Evolutionary conservation across 1,139 yeast species (phyloP).

Genomic region (Geotrichum citri-aurantii): DNA sequence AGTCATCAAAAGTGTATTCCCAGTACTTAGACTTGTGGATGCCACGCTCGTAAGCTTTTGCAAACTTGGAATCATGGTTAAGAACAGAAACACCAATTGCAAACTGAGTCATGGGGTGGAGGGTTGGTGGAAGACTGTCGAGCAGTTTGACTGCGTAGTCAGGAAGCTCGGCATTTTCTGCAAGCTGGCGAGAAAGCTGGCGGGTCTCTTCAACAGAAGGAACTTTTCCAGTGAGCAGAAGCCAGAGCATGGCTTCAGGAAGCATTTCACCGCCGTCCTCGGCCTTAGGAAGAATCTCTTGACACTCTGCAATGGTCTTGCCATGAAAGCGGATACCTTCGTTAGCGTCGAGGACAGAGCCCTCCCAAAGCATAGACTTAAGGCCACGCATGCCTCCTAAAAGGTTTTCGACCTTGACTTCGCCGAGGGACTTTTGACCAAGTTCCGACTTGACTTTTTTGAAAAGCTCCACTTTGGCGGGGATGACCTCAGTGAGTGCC

Average conservation of each 20-base stretch:
- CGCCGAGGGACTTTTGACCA: constrained; percentile 38
- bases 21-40: constrained; percentile 84
- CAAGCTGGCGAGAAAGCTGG: constrained; percentile 74
- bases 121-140: constrained; percentile 74
- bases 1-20: constrained; percentile 89
- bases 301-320: constrained; percentile 48
- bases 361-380: constrained; percentile 49
- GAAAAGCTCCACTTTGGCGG: constrained; percentile 39
- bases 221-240: constrained; percentile 82
- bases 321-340: constrained; percentile 54
- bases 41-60: constrained; percentile 86
- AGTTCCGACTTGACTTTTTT: constrained; percentile 38
- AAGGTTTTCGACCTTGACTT: constrained; percentile 42
- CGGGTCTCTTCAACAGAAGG: constrained; percentile 74
- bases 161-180: constrained; percentile 77
- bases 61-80: constrained; percentile 85
- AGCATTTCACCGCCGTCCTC: constrained; percentile 48
- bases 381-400: constrained; percentile 56
- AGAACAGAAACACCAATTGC: constrained; percentile 89
- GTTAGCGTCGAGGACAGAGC: constrained; percentile 48
- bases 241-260: constrained; percentile 93
- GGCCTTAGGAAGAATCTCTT: constrained; percentile 41
- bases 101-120: constrained; percentile 98
- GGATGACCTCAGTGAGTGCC: constrained; percentile 40
- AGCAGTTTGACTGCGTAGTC: constrained; percentile 77